Evolutionary conservation across 495 filamentous ascomycete genomes (phyloP).

Genomic region (Xylaria scruposa): DNA sequence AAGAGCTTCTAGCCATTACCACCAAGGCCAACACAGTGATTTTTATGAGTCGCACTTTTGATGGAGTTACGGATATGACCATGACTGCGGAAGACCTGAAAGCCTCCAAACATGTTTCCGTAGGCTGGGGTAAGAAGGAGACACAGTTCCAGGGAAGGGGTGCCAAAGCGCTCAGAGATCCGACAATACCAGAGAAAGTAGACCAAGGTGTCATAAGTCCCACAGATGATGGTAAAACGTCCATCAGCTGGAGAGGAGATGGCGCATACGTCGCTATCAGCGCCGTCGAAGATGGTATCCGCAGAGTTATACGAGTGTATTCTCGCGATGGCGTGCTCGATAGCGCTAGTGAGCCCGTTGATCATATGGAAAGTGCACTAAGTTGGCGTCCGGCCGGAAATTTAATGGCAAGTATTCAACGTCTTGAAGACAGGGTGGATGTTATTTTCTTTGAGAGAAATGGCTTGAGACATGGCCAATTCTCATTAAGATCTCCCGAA

Average conservation of each 20-base stretch:
- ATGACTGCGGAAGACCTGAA: slow-evolving; percentile 80
- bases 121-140: slow-evolving; percentile 97
- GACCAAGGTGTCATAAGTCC: slow-evolving; percentile 80
- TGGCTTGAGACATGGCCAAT: slow-evolving; percentile 91
- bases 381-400: slow-evolving; percentile 94
- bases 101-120: slow-evolving; percentile 92
- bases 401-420: slow-evolving; percentile 83
- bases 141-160: slow-evolving; percentile 96
- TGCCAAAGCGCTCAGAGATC: slow-evolving; percentile 81
- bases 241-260: slow-evolving; percentile 93
- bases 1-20: slow-evolving; percentile 83
- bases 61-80: slow-evolving; percentile 74
- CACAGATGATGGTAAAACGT: slow-evolving; percentile 70
- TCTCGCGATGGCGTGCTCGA: slow-evolving; percentile 88
- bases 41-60: slow-evolving; percentile 92
- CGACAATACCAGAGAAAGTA: slow-evolving; percentile 91
- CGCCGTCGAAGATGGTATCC: slow-evolving; percentile 66
- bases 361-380: slow-evolving; percentile 82
- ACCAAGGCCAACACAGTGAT: slow-evolving; percentile 81
- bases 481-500: slow-evolving; percentile 71
- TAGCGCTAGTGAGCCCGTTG: slow-evolving; percentile 91
- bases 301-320: slow-evolving; percentile 85
- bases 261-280: slow-evolving; percentile 91
- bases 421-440: slow-evolving; percentile 69
- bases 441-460: slow-evolving; percentile 98